Percentiles rank a stretch among this genome's conserved stretches.
Conservation (phyloP, 352 stramenopile species). For the Phytopythium litorale region DNA sequence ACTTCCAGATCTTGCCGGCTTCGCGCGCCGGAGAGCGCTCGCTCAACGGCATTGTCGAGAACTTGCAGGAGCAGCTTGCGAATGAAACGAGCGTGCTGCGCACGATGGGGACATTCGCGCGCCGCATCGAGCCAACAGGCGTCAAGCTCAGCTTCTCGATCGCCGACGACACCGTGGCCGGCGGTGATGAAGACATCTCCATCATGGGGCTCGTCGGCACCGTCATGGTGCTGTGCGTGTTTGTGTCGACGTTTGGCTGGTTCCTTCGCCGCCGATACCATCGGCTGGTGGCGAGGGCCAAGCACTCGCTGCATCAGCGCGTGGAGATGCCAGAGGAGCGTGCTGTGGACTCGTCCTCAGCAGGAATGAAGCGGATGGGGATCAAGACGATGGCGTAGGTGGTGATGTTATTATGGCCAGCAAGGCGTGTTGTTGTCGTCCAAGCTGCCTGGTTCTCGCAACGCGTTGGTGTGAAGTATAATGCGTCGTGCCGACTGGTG, state of each 20-base stretch:
- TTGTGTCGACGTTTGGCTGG: conserved; percentile 56
- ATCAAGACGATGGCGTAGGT: conserved; percentile 49
- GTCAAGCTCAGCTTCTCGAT: conserved; percentile 71
- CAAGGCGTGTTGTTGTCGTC: background rate
- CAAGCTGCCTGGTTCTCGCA: background rate
- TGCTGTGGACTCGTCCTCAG: conserved; percentile 13
- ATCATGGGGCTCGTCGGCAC: conserved; percentile 57
- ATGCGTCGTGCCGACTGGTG: background rate
- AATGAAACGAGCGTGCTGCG: conserved; percentile 60
- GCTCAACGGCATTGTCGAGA: conserved; percentile 64
- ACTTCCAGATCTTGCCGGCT: conserved; percentile 62
- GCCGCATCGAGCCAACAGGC: conserved; percentile 47
- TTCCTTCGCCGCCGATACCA: conserved; percentile 56
- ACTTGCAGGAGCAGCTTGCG: conserved; percentile 43
- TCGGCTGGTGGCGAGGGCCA: conserved; percentile 26
- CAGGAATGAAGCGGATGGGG: conserved; percentile 67
- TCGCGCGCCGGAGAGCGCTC: conserved; percentile 55
- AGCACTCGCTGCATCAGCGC: conserved; percentile 2
- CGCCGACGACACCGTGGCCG: conserved; percentile 54
- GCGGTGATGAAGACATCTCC: conserved; percentile 63
- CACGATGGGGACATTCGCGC: conserved; percentile 62
- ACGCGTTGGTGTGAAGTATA: background rate
- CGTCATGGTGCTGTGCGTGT: conserved; percentile 48
- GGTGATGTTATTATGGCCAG: background rate
- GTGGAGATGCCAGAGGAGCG: conserved; percentile 9